phyloP scores from a whole-genome alignment of 441 rosid genomes.

The Gossypium schwendimanii region DNA sequence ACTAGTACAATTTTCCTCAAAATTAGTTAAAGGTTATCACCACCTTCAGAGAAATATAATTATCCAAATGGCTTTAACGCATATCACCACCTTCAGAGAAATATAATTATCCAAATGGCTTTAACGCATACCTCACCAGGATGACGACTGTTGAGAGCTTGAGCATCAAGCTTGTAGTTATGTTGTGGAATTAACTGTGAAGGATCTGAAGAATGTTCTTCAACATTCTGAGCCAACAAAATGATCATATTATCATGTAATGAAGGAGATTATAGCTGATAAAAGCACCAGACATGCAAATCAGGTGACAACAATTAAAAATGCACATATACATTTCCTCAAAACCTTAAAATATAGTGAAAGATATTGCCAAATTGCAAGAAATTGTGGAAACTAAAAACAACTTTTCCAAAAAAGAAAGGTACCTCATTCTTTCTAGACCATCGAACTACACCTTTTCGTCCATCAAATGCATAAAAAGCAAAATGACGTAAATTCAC shows the following conservation, averaged over 20 bases:
- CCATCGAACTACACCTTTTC: constrained; percentile 70
- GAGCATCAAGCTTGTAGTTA: constrained; percentile 92
- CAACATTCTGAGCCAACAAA: constrained; percentile 58
- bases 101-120: background rate
- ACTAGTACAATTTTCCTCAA: background rate
- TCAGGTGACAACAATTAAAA: background rate
- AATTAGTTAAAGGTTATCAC: background rate
- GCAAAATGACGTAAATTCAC: constrained; percentile 84
- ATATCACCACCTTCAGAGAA: constrained; percentile 46
- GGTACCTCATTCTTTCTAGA: constrained; percentile 87
- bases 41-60: background rate
- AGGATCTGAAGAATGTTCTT: constrained; percentile 65
- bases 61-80: constrained; percentile 6
- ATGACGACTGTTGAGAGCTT: constrained; percentile 76
- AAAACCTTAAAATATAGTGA: background rate
- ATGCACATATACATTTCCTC: background rate
- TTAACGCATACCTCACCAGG: constrained; percentile 77
- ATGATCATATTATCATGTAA: constrained; percentile 11
- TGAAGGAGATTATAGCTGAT: background rate
- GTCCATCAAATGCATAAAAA: constrained; percentile 85
- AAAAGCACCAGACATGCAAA: background rate
- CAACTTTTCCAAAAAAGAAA: background rate
- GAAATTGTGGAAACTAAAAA: background rate
- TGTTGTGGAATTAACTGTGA: constrained; percentile 88
- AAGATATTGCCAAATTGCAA: background rate